Evolutionary conservation across 257 asterid species (phyloP), one percentile per base, ranked within the genome.

Genomic region (Salvia miltiorrhiza): DNA sequence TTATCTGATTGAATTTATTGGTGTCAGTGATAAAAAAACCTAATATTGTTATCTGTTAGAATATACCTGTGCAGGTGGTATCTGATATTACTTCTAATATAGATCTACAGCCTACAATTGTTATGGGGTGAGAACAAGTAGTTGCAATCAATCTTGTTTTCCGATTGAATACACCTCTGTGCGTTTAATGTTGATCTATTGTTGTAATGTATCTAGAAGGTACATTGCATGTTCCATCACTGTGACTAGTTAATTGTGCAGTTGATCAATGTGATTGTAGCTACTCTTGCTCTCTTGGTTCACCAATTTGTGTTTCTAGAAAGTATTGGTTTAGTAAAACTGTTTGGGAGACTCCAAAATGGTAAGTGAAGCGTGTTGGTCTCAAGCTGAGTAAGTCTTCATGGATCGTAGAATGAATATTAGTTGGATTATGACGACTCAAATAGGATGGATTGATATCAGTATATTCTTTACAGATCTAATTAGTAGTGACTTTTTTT

Each of bases 221-320:
- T 21, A 5, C 7, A 19, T 26, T 48, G 32, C 26, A 41, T 48
- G 26, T 54, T 64, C 11, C 21, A 37, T 16, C 16, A 52, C 45
- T 72, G 41, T 62, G 33, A 17, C 48, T n/a, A 24, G 55, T 10
- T 40, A 39, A n/a, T 48, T 63, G 20, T 55, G 16, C 23, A 33
- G 40, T 72, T 40, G 68, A 21, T 48, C 54, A 49, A 50, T 71
- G 26, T 61, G 63, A 19, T 28, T 30, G 72, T 53, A 21, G 37
- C 41, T 14, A 33, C 17, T 11, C 19, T 2, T 33, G 17, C 44
- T 65, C 61, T 73, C 40, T 53, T 44, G 61, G 14, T 55, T 16
- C 60, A 14, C 35, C 50, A 55, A 9, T 20, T 43, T 19, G 16
- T 26, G 19, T 63, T 11, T 40, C 11, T 49, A 10, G 11, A 32